Percentiles rank a stretch among this genome's conserved stretches.
Evolutionary conservation across 1,284 basidiomycete genomes (phyloP).

Genomic region (Trametes hirsuta): DNA sequence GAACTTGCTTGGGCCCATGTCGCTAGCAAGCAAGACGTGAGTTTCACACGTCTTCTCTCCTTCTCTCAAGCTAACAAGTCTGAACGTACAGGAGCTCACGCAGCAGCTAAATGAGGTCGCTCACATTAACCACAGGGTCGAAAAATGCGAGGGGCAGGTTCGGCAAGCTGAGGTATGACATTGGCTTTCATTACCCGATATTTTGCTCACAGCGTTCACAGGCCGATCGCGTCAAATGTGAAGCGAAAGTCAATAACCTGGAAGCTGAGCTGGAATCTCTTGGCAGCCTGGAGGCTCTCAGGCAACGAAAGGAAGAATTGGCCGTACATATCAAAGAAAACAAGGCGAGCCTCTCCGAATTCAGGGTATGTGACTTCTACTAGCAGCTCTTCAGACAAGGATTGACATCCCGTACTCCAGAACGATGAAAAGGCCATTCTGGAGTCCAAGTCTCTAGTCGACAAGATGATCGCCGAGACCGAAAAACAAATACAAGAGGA

Average conservation of each 20-base stretch:
- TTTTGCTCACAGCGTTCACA: slow-evolving; percentile 27
- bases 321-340: slow-evolving; percentile 49
- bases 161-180: slow-evolving; percentile 49
- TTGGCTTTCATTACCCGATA: slow-evolving; percentile 4
- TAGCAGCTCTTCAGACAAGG: neutral
- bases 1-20: slow-evolving; percentile 94
- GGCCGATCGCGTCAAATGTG: slow-evolving; percentile 46
- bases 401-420: neutral
- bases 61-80: neutral
- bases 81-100: slow-evolving; percentile 49
- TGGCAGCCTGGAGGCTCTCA: slow-evolving; percentile 57
- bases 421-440: slow-evolving; percentile 44
- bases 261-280: slow-evolving; percentile 53
- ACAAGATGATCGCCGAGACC: slow-evolving; percentile 51
- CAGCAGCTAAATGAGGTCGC: slow-evolving; percentile 54
- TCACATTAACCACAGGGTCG: slow-evolving; percentile 48
- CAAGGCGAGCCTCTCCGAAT: slow-evolving; percentile 46
- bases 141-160: slow-evolving; percentile 53
- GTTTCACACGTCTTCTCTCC: neutral
- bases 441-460: slow-evolving; percentile 41
- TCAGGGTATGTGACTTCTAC: slow-evolving; percentile 41
- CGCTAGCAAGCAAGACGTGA: slow-evolving; percentile 65
- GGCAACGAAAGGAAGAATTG: slow-evolving; percentile 46
- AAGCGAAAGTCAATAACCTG: slow-evolving; percentile 46
- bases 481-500: slow-evolving; percentile 60